Percentiles rank a stretch among this genome's conserved stretches.
Conservation (phyloP, 2,329 filamentous ascomycete species). For the Chaetothyriales sp. region DNA sequence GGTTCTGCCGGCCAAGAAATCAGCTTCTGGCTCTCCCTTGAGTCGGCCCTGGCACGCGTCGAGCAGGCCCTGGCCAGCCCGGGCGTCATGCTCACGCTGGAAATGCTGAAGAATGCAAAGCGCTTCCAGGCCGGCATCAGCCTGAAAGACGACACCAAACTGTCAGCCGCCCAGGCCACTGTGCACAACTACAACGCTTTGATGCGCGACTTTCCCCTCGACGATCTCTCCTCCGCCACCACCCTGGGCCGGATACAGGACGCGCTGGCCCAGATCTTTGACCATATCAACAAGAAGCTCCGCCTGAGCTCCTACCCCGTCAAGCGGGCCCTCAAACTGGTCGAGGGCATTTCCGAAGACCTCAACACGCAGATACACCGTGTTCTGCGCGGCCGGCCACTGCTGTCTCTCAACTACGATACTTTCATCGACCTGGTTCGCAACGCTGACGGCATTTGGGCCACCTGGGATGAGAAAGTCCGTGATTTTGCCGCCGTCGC, state of each 20-base stretch:
- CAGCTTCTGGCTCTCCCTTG: slow-evolving; percentile 98
- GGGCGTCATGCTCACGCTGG: slow-evolving; percentile 78
- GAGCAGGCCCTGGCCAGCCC: slow-evolving; percentile 78
- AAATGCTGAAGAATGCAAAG: slow-evolving; percentile 92
- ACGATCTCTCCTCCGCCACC: slow-evolving; percentile 85
- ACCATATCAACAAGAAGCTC: slow-evolving; percentile 93
- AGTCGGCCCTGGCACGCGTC: slow-evolving; percentile 80
- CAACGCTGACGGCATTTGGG: slow-evolving; percentile 72
- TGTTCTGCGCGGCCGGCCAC: slow-evolving; percentile 67
- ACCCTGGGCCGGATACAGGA: slow-evolving; percentile 80
- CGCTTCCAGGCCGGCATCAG: slow-evolving; percentile 95
- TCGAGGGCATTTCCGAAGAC: slow-evolving; percentile 91
- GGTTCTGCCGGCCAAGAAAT: slow-evolving; percentile 90
- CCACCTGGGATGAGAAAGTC: slow-evolving; percentile 84
- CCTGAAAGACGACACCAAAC: slow-evolving; percentile 85
- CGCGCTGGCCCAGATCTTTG: slow-evolving; percentile 77
- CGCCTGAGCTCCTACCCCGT: slow-evolving; percentile 85
- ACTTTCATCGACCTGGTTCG: slow-evolving; percentile 82
- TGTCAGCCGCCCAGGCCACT: slow-evolving; percentile 90
- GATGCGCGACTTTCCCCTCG: slow-evolving; percentile 94
- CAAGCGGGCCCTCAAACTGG: slow-evolving; percentile 76
- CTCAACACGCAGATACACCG: slow-evolving; percentile 75
- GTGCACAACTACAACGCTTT: slow-evolving; percentile 98
- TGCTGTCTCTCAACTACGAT: slow-evolving; percentile 83
- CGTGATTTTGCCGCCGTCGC: slow-evolving; percentile 98